Base-by-base conservation (phyloP, 148 eudicot genomes). In the Hydrangea macrophylla region DNA sequence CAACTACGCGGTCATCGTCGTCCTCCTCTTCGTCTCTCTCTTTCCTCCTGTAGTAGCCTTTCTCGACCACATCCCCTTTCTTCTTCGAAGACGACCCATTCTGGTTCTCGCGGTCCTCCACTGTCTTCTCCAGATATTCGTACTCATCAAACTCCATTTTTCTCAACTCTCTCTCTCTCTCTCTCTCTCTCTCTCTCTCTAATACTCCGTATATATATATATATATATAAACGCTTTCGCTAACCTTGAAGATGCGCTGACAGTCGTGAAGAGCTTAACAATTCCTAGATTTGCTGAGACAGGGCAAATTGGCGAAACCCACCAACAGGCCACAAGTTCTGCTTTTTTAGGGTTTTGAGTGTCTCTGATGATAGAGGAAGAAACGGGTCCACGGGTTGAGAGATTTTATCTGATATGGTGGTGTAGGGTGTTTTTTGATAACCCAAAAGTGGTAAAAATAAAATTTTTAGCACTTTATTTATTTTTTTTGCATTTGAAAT, bases 121-220 rank as follows among this genome's bases (percentile, higher is more conserved):
- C 92, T 18, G 93, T 70, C 35, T 90, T 90, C 85, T 90, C 98
- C 56, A 93, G 68, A 57, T 93, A 90, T 44, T 93, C 96, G 77
- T 93, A 93, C 88, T 93, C 98, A 83, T 93, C 98, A 85, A 93
- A 90, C 33, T 90, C 96, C 90, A 85, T 92, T 62, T 62, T 65
- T n/a, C n/a, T n/a, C 58, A 54, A 32, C n/a, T 32, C 23, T 22
- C 31, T 6, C 69, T 51, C 30, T 33, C n/a, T 27, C 53, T 62
- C 42, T 53, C n/a, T n/a, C n/a, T n/a, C n/a, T n/a, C n/a, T n/a
- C n/a, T n/a, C n/a, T n/a, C n/a, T n/a, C n/a, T n/a, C n/a, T n/a
- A n/a, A n/a, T n/a, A n/a, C n/a, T n/a, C n/a, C n/a, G n/a, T n/a
- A n/a, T n/a, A n/a, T n/a, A n/a, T n/a, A n/a, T n/a, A n/a, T n/a